These are phyloP conservation scores for Aspergillus sp. DNA, from an alignment of 2,329 filamentous ascomycete species.

Conservation along the genomic window DNA sequence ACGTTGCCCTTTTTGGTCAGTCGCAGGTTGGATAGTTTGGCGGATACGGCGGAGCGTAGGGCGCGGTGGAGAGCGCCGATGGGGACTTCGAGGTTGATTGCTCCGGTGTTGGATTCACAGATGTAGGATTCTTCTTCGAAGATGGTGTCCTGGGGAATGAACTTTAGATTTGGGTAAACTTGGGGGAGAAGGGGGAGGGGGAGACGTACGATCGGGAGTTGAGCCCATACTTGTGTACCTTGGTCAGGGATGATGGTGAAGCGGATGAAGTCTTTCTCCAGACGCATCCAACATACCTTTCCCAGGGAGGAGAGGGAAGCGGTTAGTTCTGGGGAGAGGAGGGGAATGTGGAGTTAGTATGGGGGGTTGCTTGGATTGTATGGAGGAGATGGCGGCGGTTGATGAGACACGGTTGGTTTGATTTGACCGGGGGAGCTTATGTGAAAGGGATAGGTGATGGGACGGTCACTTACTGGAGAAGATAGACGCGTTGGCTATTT, in stretches of 20 bases:
- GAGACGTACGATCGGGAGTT: slow-evolving; percentile 49
- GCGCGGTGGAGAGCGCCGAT: slow-evolving; percentile 85
- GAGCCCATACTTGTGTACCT: slow-evolving; percentile 96
- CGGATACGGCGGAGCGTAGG: slow-evolving; percentile 83
- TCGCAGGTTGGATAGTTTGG: slow-evolving; percentile 77
- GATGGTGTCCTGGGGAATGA: slow-evolving; percentile 82
- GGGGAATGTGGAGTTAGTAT: slow-evolving; percentile 9
- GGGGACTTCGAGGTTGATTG: slow-evolving; percentile 94
- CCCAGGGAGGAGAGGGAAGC: slow-evolving; percentile 67
- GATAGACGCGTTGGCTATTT: slow-evolving; percentile 39
- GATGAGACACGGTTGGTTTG: background rate
- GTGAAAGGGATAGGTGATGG: background rate
- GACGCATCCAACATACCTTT: slow-evolving; percentile 85
- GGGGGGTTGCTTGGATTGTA: slow-evolving; percentile 14
- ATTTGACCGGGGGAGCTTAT: background rate
- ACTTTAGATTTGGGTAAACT: too few relatives aligned
- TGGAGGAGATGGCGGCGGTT: slow-evolving; percentile 7
- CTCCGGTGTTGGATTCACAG: slow-evolving; percentile 86
- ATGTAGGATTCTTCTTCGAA: slow-evolving; percentile 76
- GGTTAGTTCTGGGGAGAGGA: slow-evolving; percentile 54
- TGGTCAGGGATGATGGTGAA: slow-evolving; percentile 96
- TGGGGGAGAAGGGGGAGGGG: too few relatives aligned
- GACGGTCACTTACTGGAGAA: slow-evolving; percentile 52
- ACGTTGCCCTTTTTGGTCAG: slow-evolving; percentile 90
- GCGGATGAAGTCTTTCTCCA: slow-evolving; percentile 82